phyloP scores from a whole-genome alignment of 1,284 basidiomycete genomes.

The Porogramme epimiltina region DNA sequence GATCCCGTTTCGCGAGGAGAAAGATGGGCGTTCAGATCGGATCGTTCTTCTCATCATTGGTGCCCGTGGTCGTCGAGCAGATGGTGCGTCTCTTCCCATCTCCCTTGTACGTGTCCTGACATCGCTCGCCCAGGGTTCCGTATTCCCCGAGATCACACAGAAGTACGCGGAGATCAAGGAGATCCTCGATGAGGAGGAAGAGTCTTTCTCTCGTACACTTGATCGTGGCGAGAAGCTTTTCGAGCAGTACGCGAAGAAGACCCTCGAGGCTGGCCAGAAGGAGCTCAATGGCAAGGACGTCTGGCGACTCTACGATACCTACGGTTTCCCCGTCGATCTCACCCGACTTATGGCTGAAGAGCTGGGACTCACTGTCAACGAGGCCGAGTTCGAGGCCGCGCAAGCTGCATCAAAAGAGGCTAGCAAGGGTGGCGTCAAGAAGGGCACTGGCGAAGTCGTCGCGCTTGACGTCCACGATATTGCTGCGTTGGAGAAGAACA shows the following conservation, averaged over 20 bases:
- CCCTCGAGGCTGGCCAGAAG: slow-evolving; percentile 65
- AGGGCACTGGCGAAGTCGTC: slow-evolving; percentile 69
- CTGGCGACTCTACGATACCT: slow-evolving; percentile 98
- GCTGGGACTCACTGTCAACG: slow-evolving; percentile 83
- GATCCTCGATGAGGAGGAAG: slow-evolving; percentile 97
- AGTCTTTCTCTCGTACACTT: slow-evolving; percentile 94
- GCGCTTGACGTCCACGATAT: slow-evolving; percentile 97
- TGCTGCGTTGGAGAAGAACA: slow-evolving; percentile 82
- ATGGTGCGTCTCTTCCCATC: slow-evolving; percentile 56
- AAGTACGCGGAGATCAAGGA: slow-evolving; percentile 88
- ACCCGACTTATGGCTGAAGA: slow-evolving; percentile 99
- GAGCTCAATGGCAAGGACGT: slow-evolving; percentile 90
- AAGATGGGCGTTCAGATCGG: slow-evolving; percentile 96
- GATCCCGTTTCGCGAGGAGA: slow-evolving; percentile 93
- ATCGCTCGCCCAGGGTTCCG: slow-evolving; percentile 60
- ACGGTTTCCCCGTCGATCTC: slow-evolving; percentile 96
- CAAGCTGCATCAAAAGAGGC: slow-evolving; percentile 90
- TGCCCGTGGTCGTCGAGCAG: slow-evolving; percentile 88
- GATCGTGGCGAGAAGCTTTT: slow-evolving; percentile 98
- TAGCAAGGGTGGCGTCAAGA: slow-evolving; percentile 81
- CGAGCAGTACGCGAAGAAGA: slow-evolving; percentile 83
- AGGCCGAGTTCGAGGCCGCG: slow-evolving; percentile 89
- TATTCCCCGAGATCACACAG: slow-evolving; percentile 94
- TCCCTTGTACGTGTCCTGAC: neutral
- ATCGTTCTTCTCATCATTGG: slow-evolving; percentile 91